Evolutionary conservation across 2,329 filamentous ascomycete genomes (phyloP).

Genomic region (Aureobasidium vineae): DNA sequence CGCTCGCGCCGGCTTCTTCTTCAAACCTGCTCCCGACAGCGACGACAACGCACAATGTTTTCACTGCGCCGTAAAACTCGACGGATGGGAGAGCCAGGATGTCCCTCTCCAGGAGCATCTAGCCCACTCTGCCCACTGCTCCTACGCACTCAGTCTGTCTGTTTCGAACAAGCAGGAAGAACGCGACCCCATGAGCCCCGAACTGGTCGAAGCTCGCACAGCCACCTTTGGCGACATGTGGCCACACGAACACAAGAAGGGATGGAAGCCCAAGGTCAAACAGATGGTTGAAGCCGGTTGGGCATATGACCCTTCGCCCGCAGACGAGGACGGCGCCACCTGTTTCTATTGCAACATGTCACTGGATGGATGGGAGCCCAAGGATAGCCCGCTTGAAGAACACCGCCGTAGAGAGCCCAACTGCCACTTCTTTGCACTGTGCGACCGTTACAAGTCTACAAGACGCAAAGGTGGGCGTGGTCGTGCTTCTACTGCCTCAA

Average conservation of each 20-base stretch:
- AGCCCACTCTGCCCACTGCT: constrained; percentile 76
- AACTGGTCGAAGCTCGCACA: constrained; percentile 73
- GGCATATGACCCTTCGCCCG: constrained; percentile 83
- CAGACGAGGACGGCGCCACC: constrained; percentile 83
- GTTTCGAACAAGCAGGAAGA: constrained; percentile 56
- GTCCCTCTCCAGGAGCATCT: constrained; percentile 81
- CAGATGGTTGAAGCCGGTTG: constrained; percentile 93
- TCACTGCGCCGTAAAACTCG: constrained; percentile 76
- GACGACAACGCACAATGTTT: constrained; percentile 91
- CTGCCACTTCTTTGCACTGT: constrained; percentile 78
- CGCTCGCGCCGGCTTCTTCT: constrained; percentile 88
- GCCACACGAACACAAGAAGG: constrained; percentile 85
- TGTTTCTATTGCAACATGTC: constrained; percentile 89
- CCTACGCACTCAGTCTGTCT: constrained; percentile 74
- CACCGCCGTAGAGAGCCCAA: constrained; percentile 75
- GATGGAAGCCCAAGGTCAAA: constrained; percentile 85
- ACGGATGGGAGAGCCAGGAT: constrained; percentile 89
- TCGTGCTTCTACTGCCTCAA: constrained; percentile 56
- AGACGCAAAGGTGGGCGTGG: constrained; percentile 58
- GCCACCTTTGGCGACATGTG: constrained; percentile 81
- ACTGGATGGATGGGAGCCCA: constrained; percentile 91
- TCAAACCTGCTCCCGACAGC: constrained; percentile 68
- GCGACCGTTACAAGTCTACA: constrained; percentile 51
- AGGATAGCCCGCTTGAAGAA: constrained; percentile 88
- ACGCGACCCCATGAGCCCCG: constrained; percentile 66